Percentiles rank a stretch among this genome's conserved stretches.
Conservation (phyloP, 306 rosid species). For the Canavalia gladiata region DNA sequence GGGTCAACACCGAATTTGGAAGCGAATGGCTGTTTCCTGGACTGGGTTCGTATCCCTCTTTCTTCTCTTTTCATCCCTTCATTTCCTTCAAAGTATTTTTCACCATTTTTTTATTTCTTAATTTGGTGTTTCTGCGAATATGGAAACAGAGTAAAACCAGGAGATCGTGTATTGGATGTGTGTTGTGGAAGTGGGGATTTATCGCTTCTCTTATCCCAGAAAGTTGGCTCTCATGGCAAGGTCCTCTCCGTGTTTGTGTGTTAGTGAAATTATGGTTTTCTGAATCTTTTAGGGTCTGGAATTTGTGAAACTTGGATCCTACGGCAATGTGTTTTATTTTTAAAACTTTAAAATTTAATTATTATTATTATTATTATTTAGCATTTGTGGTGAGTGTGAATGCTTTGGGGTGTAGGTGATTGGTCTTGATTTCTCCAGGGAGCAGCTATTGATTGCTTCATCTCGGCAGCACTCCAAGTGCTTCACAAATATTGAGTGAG, state of each 20-base stretch:
- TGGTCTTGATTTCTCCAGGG: slow-evolving; percentile 71
- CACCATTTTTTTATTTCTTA: neutral
- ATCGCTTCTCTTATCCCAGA: slow-evolving; percentile 75
- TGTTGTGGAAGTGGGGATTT: slow-evolving; percentile 99
- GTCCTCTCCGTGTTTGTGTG: neutral
- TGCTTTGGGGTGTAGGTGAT: slow-evolving; percentile 65
- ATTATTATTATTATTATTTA: neutral
- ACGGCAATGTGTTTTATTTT: neutral
- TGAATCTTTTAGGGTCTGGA: slow-evolving; percentile 12
- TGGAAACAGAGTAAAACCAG: slow-evolving; percentile 71
- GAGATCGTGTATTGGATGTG: slow-evolving; percentile 80
- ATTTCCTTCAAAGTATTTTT: neutral
- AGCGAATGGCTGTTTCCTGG: slow-evolving; percentile 94
- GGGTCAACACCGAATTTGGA: slow-evolving; percentile 94
- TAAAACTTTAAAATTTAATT: neutral
- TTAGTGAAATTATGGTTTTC: neutral
- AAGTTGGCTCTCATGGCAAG: slow-evolving; percentile 77
- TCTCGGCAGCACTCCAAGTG: slow-evolving; percentile 61
- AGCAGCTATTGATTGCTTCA: slow-evolving; percentile 72
- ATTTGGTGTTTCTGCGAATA: slow-evolving; percentile 8
- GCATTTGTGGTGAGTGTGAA: neutral
- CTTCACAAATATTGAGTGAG: slow-evolving; percentile 79
- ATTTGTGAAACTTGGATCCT: neutral
- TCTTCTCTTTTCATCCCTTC: neutral
- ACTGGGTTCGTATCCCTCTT: slow-evolving; percentile 55